These are phyloP conservation scores for Aspergillus quadrilineatus DNA, from an alignment of 2,329 filamentous ascomycete species.

Conservation along the genomic window DNA sequence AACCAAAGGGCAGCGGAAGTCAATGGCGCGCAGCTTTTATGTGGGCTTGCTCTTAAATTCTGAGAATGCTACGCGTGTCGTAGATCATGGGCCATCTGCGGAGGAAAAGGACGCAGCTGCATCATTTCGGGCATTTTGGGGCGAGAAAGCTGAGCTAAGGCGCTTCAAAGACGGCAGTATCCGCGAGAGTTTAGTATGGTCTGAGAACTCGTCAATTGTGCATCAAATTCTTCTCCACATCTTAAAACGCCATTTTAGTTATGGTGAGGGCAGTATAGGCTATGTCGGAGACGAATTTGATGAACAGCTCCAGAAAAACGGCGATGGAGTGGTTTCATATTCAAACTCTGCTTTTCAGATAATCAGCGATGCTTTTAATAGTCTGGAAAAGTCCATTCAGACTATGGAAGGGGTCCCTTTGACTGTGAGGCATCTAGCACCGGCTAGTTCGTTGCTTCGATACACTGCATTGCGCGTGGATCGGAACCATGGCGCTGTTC, in stretches of 20 bases:
- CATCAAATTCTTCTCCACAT: slow-evolving; percentile 77
- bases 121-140: slow-evolving; percentile 89
- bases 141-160: slow-evolving; percentile 84
- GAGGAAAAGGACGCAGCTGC: slow-evolving; percentile 82
- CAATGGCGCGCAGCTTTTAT: slow-evolving; percentile 44
- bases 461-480: slow-evolving; percentile 57
- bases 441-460: slow-evolving; percentile 70
- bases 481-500: slow-evolving; percentile 34
- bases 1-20: slow-evolving; percentile 33
- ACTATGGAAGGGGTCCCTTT: slow-evolving; percentile 79
- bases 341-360: slow-evolving; percentile 59
- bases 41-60: slow-evolving; percentile 73
- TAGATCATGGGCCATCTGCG: slow-evolving; percentile 84
- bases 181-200: slow-evolving; percentile 87
- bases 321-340: slow-evolving; percentile 45
- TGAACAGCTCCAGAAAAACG: slow-evolving; percentile 30
- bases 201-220: slow-evolving; percentile 65
- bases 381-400: slow-evolving; percentile 74
- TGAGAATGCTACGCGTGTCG: slow-evolving; percentile 67
- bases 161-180: slow-evolving; percentile 96
- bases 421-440: slow-evolving; percentile 76
- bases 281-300: slow-evolving; percentile 55
- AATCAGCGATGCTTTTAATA: slow-evolving; percentile 67
- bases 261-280: slow-evolving; percentile 55
- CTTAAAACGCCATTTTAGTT: slow-evolving; percentile 66